Conservation (phyloP, 176 grass and related monocot genomes). For the Lolium multiflorum region DNA sequence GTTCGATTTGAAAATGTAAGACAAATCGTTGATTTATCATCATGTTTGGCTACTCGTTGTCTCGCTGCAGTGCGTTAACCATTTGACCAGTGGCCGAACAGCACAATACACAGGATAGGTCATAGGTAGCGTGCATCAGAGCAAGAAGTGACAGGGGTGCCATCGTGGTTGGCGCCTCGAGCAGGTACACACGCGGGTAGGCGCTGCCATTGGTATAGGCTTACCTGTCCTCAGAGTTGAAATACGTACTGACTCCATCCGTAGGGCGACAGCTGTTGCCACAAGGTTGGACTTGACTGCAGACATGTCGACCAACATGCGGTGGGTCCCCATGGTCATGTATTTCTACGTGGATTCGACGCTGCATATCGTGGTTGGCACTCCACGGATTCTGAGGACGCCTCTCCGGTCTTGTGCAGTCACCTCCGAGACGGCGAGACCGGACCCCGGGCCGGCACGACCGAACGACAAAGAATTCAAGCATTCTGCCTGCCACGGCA, state of each 20-base stretch:
- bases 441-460: background rate
- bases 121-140: background rate
- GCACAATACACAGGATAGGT: too few relatives aligned
- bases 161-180: background rate
- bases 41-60: too few relatives aligned
- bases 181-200: conserved; percentile 8
- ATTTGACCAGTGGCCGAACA: too few relatives aligned
- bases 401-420: background rate
- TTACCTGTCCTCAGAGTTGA: conserved; percentile 10
- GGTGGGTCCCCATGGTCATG: too few relatives aligned
- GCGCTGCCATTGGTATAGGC: conserved; percentile 28
- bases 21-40: too few relatives aligned
- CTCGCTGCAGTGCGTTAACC: too few relatives aligned
- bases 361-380: background rate
- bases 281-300: conserved; percentile 20
- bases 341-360: background rate
- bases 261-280: conserved; percentile 14
- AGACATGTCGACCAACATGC: conserved; percentile 16
- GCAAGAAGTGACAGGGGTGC: background rate
- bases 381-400: background rate
- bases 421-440: background rate
- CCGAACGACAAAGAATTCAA: background rate
- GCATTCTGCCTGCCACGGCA: too few relatives aligned
- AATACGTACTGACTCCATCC: background rate
- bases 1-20: too few relatives aligned